These are phyloP conservation scores for Syzygium grande DNA, from an alignment of 345 rosid species.

Conservation along the genomic window DNA sequence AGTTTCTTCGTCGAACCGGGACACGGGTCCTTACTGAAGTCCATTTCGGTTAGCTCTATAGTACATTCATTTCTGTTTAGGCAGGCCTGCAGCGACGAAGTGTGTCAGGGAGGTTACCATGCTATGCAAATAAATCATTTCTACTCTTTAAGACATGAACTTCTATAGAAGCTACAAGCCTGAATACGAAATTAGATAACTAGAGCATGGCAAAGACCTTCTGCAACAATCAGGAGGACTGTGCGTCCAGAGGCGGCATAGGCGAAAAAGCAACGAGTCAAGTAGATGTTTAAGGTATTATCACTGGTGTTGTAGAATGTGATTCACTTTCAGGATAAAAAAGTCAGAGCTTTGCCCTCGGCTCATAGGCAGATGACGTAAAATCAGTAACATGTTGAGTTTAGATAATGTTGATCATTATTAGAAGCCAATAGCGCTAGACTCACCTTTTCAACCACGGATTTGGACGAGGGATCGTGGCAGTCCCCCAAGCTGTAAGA, in stretches of 20 bases:
- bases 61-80: constrained; percentile 32
- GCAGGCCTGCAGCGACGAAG: constrained; percentile 29
- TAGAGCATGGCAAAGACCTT: background rate
- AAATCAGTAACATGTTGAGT: background rate
- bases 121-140: background rate
- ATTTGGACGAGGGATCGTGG: constrained; percentile 38
- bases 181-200: background rate
- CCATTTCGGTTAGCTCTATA: constrained; percentile 25
- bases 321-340: background rate
- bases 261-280: background rate
- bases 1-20: constrained; percentile 22
- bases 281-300: background rate
- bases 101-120: background rate
- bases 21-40: constrained; percentile 26
- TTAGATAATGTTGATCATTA: background rate
- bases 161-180: background rate
- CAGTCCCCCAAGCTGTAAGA: constrained; percentile 42
- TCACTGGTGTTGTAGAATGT: background rate
- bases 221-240: background rate
- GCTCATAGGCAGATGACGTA: background rate
- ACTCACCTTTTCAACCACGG: constrained; percentile 39
- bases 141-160: background rate
- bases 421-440: background rate
- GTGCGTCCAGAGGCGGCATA: background rate
- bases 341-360: no score